Evolutionary conservation across 148 eudicot genomes (phyloP).

Genomic region (Silene latifolia): DNA sequence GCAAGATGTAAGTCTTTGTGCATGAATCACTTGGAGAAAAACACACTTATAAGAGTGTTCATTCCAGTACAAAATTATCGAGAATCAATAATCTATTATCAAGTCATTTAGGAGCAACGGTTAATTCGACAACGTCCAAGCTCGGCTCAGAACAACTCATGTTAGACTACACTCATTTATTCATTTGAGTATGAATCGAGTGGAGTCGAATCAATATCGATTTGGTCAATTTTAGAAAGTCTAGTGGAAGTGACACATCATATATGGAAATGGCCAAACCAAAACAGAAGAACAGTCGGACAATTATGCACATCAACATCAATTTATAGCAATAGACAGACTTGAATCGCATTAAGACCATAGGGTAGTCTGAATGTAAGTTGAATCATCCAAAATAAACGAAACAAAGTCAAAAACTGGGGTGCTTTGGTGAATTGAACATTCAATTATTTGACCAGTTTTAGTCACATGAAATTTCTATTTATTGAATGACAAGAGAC

Average conservation of each 20-base stretch:
- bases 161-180: too few relatives aligned
- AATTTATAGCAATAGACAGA: background rate
- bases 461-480: background rate
- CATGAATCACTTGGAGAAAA: too few relatives aligned
- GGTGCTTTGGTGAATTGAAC: background rate
- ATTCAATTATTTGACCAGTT: background rate
- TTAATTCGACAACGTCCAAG: too few relatives aligned
- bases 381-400: background rate
- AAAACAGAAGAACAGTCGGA: background rate
- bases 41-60: too few relatives aligned
- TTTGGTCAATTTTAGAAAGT: too few relatives aligned
- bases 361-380: background rate
- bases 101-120: too few relatives aligned
- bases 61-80: too few relatives aligned
- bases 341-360: background rate
- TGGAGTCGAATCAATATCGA: too few relatives aligned
- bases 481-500: background rate
- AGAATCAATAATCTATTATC: too few relatives aligned
- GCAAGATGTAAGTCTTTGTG: too few relatives aligned
- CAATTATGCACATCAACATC: background rate
- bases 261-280: background rate
- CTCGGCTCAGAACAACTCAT: too few relatives aligned
- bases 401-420: background rate
- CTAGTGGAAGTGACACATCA: background rate
- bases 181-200: too few relatives aligned